Percentiles rank a stretch among this genome's conserved stretches.
Conservation (phyloP, 2,329 filamentous ascomycete species). For the Trichoderma arundinaceum region DNA sequence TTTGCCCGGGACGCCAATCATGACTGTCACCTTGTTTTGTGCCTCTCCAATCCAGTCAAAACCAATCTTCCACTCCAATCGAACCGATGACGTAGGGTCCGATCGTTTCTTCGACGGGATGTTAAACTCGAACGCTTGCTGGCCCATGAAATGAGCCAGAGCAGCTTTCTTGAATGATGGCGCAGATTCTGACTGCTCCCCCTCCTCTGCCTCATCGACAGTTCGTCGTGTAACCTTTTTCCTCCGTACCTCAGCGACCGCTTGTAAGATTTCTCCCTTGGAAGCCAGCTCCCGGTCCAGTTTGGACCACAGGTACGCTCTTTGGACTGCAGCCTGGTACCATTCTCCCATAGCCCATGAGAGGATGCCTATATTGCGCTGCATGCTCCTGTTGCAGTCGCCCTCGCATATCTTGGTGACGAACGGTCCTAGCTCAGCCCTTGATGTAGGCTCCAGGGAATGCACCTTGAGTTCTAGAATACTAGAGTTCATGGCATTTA, state of each 20-base stretch:
- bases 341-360: conserved; percentile 73
- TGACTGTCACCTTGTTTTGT: conserved; percentile 60
- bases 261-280: conserved; percentile 40
- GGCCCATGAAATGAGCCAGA: conserved; percentile 60
- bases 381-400: conserved; percentile 52
- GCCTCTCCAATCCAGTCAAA: conserved; percentile 79
- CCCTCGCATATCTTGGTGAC: conserved; percentile 51
- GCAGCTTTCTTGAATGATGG: conserved; percentile 44
- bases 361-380: conserved; percentile 63
- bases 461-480: conserved; percentile 61
- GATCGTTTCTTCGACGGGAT: conserved; percentile 44
- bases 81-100: conserved; percentile 50
- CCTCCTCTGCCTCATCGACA: conserved; percentile 35
- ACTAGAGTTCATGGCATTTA: conserved; percentile 58
- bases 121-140: conserved; percentile 54
- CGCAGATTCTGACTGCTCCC: neutral
- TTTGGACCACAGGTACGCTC: conserved; percentile 67
- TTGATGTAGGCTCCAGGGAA: conserved; percentile 62
- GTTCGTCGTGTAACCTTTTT: conserved; percentile 37
- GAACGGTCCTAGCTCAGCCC: conserved; percentile 62
- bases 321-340: conserved; percentile 63
- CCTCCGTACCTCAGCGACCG: conserved; percentile 37
- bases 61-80: conserved; percentile 66
- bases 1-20: conserved; percentile 63
- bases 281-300: conserved; percentile 55